Conservation (phyloP, 2,329 filamentous ascomycete genomes). For the Sporothrix pallida region DNA sequence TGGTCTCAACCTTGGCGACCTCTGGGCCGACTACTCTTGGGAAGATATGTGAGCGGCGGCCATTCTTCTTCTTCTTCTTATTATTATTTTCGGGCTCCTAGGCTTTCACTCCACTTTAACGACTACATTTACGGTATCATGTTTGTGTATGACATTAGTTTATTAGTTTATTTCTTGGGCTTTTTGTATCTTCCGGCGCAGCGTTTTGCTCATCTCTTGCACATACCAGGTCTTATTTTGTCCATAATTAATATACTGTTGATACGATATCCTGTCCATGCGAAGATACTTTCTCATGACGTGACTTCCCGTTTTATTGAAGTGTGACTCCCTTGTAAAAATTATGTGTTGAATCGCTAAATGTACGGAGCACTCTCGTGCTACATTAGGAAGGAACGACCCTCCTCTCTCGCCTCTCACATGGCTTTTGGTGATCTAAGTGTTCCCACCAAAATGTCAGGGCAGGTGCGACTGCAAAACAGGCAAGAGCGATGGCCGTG, state of each 20-base stretch:
- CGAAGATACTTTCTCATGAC: not conserved
- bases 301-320: not conserved
- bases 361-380: not conserved
- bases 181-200: not conserved
- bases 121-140: constrained; percentile 9
- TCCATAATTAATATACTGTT: not conserved
- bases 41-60: constrained; percentile 35
- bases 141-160: constrained; percentile 9
- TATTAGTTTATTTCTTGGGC: not conserved
- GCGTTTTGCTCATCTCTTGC: not conserved
- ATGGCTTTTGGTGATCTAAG: not conserved
- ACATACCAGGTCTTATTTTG: not conserved
- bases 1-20: constrained; percentile 39
- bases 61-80: not conserved
- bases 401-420: not conserved
- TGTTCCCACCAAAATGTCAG: not conserved
- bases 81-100: not conserved
- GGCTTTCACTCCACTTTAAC: not conserved
- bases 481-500: constrained; percentile 27
- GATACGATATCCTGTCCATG: not conserved
- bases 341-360: not conserved
- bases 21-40: constrained; percentile 41
- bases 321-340: not conserved
- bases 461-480: constrained; percentile 26
- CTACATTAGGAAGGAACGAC: not conserved